phyloP scores from a whole-genome alignment of 169 alveolate genomes.

The Prorocentrum cordatum region DNA sequence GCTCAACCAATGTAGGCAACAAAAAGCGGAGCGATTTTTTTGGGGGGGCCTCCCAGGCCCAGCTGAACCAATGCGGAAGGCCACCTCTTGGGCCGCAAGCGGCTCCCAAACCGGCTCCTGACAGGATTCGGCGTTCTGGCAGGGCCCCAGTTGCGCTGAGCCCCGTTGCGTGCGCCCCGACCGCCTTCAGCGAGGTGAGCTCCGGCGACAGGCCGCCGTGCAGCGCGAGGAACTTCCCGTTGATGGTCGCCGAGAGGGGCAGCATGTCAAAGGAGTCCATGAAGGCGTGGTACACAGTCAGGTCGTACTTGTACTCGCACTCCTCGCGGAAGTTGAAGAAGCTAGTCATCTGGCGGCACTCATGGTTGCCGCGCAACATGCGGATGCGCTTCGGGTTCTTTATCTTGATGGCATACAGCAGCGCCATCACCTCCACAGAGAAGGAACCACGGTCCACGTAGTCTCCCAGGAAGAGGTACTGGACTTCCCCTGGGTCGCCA shows the following conservation, averaged over 20 bases:
- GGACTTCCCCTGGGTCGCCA: conserved; percentile 43
- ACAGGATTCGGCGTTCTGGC: too few relatives aligned
- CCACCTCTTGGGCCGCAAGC: too few relatives aligned
- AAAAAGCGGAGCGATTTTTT: too few relatives aligned
- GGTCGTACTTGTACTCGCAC: conserved; percentile 88
- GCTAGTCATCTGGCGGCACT: conserved; percentile 93
- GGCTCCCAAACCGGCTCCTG: too few relatives aligned
- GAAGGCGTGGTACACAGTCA: conserved; percentile 84
- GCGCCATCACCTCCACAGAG: conserved; percentile 36
- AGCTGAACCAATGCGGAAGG: too few relatives aligned
- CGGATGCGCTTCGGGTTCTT: conserved; percentile 72
- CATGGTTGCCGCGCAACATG: conserved; percentile 95
- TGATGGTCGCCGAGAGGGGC: conserved; percentile 77
- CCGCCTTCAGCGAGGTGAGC: conserved; percentile 37
- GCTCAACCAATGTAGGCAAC: too few relatives aligned
- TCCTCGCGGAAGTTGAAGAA: conserved; percentile 93
- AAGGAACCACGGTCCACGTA: conserved; percentile 97
- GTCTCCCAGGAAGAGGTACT: conserved; percentile 93
- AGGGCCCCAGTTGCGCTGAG: too few relatives aligned
- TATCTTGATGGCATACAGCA: conserved; percentile 55
- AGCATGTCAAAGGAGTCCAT: conserved; percentile 77
- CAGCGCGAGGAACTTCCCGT: conserved; percentile 82
- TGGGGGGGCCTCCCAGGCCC: too few relatives aligned
- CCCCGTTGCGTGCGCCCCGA: too few relatives aligned
- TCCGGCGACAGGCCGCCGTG: conserved; percentile 90